phyloP scores from a whole-genome alignment of 2,329 filamentous ascomycete genomes.

The Allantophomopsis lycopodina region DNA sequence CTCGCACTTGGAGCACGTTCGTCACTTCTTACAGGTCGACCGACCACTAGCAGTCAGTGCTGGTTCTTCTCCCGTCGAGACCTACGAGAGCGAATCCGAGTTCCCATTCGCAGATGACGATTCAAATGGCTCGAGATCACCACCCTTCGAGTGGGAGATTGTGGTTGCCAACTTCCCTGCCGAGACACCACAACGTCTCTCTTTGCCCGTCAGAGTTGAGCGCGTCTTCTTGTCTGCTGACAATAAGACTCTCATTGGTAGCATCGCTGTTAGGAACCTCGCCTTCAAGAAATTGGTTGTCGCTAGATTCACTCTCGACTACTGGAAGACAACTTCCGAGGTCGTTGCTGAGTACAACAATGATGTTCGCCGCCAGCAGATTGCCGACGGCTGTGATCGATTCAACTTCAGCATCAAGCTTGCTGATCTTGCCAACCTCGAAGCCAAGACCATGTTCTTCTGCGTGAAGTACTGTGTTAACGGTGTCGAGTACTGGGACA shows the following conservation, averaged over 20 bases:
- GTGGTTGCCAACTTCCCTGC: slow-evolving; percentile 70
- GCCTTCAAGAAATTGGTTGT: slow-evolving; percentile 80
- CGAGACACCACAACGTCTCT: slow-evolving; percentile 46
- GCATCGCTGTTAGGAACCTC: slow-evolving; percentile 73
- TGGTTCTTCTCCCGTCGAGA: slow-evolving; percentile 80
- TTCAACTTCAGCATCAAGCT: slow-evolving; percentile 94
- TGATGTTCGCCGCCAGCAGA: slow-evolving; percentile 56
- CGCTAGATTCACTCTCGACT: slow-evolving; percentile 92
- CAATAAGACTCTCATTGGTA: slow-evolving; percentile 75
- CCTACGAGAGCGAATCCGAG: slow-evolving; percentile 74
- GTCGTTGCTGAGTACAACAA: slow-evolving; percentile 78
- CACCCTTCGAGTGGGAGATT: slow-evolving; percentile 76
- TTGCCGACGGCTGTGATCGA: slow-evolving; percentile 59
- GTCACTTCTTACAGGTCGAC: slow-evolving; percentile 90
- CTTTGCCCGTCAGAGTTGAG: slow-evolving; percentile 66
- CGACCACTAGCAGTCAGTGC: slow-evolving; percentile 92
- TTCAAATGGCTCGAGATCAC: slow-evolving; percentile 19
- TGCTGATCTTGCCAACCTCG: slow-evolving; percentile 79
- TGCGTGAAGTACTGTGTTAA: slow-evolving; percentile 81
- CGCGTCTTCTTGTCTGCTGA: slow-evolving; percentile 77
- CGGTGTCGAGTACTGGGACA: slow-evolving; percentile 88
- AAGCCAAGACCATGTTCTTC: slow-evolving; percentile 84
- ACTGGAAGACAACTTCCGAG: slow-evolving; percentile 98
- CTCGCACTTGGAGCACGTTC: slow-evolving; percentile 86
- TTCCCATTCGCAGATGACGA: slow-evolving; percentile 63